Base-by-base conservation (phyloP, 768 basidiomycete species). In the Coprinopsis marcescibilis region DNA sequence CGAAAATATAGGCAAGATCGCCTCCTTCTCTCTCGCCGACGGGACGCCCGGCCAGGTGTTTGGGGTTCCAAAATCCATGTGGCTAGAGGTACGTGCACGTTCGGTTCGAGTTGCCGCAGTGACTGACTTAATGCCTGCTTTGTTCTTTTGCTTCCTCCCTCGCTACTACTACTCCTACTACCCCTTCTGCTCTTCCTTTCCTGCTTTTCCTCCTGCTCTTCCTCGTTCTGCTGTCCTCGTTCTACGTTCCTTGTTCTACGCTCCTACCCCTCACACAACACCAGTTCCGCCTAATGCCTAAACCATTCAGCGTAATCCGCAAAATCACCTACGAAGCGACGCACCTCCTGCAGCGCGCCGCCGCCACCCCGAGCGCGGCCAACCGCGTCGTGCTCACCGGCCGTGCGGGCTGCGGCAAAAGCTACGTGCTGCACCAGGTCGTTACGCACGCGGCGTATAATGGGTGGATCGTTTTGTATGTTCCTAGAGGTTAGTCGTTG, bases 381-480 rank as follows among this genome's bases (percentile, higher is more conserved):
- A 74, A 72, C 11, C 65, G 87, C 30, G 58, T 81, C 33, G 77
- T 90, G 7, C 59, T 91, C 5, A 85, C 81, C 51, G 92, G 92
- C 12, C 65, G 75, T 4, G 51, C 76, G 7, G 92, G 93, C 4
- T 81, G 77, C 45, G 93, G 92, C 33, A 96, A 95, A 66, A 88
- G 84, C 46, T 80, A 77, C 50, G 61, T 88, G 7, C 64, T 95
- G 24, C 67, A 93, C 7, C 92, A 96, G 61, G 75, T 84, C 0
- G 79, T 88, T 0, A 72, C 85, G 30, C 81, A 89, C 52, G 83
- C 81, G 26, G 55, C 74, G 8, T 63, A 73, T 2, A 73, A 77
- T 17, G 75, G 76, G 21, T 93, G 89, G 87, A 73, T 94, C 17
- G 88, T 91, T 14, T 63, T 94, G 14, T 96, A 93, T 60, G 76